A percentile compares a stretch with the other conserved stretches of the same genome.
phyloP scores from a whole-genome alignment of 129 eudicot species.

The Smallanthus sonchifolius region DNA sequence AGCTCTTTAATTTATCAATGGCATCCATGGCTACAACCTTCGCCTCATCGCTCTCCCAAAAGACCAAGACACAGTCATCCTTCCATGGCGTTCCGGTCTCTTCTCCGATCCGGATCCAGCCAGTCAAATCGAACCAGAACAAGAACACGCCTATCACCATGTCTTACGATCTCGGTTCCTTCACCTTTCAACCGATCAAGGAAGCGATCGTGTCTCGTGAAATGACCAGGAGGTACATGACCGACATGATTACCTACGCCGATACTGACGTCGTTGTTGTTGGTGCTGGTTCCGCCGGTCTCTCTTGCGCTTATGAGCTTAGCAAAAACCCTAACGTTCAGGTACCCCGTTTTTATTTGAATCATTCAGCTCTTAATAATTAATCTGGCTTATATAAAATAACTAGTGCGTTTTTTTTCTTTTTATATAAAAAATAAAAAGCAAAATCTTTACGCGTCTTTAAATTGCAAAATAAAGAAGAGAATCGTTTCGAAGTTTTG shows the following conservation, averaged over 20 bases:
- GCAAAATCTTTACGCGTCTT: no score
- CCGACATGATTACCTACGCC: conserved; percentile 75
- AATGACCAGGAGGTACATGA: conserved; percentile 91
- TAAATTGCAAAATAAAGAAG: no score
- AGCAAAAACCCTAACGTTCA: conserved; percentile 76
- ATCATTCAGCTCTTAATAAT: no score
- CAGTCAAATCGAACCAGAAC: conserved; percentile 41
- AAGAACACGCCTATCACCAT: conserved; percentile 50
- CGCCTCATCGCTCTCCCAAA: conserved; percentile 43
- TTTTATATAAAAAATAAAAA: no score
- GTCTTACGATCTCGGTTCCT: conserved; percentile 47
- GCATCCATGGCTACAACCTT: conserved; percentile 59
- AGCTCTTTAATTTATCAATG: conserved; percentile 28
- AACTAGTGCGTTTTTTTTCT: no score
- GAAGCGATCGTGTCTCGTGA: conserved; percentile 83
- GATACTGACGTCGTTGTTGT: conserved; percentile 83
- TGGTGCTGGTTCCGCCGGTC: conserved; percentile 92
- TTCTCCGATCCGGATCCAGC: conserved; percentile 27
- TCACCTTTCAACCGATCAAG: conserved; percentile 68
- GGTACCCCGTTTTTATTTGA: conserved; percentile 22
- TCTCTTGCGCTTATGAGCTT: conserved; percentile 81
- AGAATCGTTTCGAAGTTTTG: no score
- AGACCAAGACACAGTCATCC: conserved; percentile 37
- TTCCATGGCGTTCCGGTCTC: conserved; percentile 46
- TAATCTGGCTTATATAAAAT: no score